Conservation (phyloP, 2,329 filamentous ascomycete species). For the Teratosphaeria epicoccoides region DNA sequence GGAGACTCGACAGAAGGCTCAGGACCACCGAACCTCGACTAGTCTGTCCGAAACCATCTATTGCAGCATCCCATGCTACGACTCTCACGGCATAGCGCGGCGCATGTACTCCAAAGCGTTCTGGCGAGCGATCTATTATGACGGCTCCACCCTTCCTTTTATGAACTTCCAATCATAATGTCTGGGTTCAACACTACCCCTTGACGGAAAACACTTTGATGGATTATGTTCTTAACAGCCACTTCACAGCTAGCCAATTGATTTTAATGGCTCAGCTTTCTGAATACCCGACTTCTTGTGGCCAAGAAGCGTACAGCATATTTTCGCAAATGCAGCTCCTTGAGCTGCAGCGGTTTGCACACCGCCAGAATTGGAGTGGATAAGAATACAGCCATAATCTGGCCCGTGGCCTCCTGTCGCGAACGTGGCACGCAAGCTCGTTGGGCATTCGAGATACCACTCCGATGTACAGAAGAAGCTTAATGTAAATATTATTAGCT, state of each 20-base stretch:
- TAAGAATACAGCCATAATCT: neutral
- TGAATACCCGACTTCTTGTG: neutral
- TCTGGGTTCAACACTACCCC: neutral
- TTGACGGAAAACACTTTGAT: neutral
- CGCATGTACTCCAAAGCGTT: slow-evolving; percentile 2
- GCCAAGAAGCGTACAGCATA: neutral
- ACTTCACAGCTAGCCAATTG: neutral
- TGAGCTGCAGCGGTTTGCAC: neutral
- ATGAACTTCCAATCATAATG: neutral
- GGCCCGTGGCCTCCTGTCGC: neutral
- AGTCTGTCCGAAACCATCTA: neutral
- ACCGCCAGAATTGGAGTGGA: neutral
- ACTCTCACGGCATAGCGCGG: slow-evolving; percentile 9
- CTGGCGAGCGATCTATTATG: slow-evolving; percentile 1
- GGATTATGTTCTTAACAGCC: neutral
- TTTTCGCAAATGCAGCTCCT: neutral
- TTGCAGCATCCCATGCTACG: slow-evolving; percentile 3
- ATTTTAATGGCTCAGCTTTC: neutral
- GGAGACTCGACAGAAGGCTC: slow-evolving; percentile 49
- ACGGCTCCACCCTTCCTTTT: neutral
- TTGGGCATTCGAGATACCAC: slow-evolving; percentile 4
- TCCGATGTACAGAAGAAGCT: slow-evolving; percentile 2
- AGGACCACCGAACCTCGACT: slow-evolving; percentile 7
- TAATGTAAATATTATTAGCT: slow-evolving; percentile 7
- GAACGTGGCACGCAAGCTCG: neutral